phyloP scores from a whole-genome alignment of 202 grass and related monocot genomes.

The Saccharum hybrid region DNA sequence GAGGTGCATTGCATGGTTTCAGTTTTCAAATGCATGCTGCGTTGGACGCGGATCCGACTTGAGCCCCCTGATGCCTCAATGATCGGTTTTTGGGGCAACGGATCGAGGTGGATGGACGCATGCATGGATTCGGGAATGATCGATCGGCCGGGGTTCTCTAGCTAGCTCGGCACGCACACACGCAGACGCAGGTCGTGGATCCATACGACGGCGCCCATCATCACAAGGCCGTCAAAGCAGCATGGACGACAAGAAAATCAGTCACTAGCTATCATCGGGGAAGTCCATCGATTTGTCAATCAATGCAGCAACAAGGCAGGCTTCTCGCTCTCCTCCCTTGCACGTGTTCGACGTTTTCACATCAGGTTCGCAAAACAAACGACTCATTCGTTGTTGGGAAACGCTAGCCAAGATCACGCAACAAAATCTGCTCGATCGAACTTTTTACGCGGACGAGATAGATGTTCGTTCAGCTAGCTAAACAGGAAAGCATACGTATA shows the following conservation, averaged over 20 bases:
- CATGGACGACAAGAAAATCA: too few species aligned
- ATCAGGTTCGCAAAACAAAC: background rate
- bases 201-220: constrained; percentile 20
- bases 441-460: too few species aligned
- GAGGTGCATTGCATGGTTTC: background rate
- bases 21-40: background rate
- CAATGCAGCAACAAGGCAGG: too few species aligned
- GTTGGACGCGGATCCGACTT: too few species aligned
- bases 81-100: constrained; percentile 13
- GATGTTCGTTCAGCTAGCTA: too few species aligned
- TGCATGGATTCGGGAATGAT: constrained; percentile 37
- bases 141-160: background rate
- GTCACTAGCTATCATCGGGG: too few species aligned
- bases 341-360: background rate
- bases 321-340: background rate
- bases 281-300: too few species aligned
- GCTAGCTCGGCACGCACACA: background rate
- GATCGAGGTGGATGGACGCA: background rate
- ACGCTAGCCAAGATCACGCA: too few species aligned
- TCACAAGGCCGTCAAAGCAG: background rate
- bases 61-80: constrained; percentile 10
- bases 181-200: background rate
- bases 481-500: too few species aligned
- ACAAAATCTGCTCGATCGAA: too few species aligned
- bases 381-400: too few species aligned